Evolutionary conservation across 2,329 filamentous ascomycete genomes (phyloP), one percentile per base, ranked within the genome.

Genomic region (Juglanconis oblonga): DNA sequence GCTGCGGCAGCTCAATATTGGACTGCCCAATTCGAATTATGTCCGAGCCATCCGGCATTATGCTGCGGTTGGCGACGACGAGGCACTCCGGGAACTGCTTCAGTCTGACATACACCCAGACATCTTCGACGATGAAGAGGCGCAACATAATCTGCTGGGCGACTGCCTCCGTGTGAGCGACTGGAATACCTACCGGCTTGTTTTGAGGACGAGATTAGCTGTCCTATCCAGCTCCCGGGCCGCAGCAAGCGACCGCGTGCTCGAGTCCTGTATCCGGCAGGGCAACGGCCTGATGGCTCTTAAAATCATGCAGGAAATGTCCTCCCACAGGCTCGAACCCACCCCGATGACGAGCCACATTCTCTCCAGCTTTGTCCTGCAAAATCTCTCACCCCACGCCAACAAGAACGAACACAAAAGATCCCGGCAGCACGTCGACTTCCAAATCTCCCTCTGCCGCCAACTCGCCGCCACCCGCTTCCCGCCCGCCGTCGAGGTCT

Each of bases 1-100:
- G 57, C 77, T 97, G 3, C 77, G 82, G 62, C 75, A 79, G 55
- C 76, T 84, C 5, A 86, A 85, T 0, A 89, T 97, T 35, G 77
- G 79, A 0, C 77, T 91, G 33, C 80, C 83, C 4, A 73, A 80
- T 5, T 87, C 84, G 4, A 80, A 83, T 2, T 97, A 92, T 69
- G 82, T 85, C 49, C 80, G 82, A 47, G 79, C 90, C 9, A 68
- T 96, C 5, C 78, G 84, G 45, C 82, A 85, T 58, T 84, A 95
- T 59, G 87, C 87, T 4, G 72, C 73, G 24, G 77, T 81, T 38
- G 78, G 81, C 35, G 80, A 88, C n/a, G 77, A 79, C 33, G 72
- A 74, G 2, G 71, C 81, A n/a, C 72, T 85, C 2, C 62, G 68
- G 36, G 73, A 76, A 38, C 70, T 86, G 10, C 64, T 84, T 6